Evolutionary conservation across 768 basidiomycete species (phyloP).

Genomic region (Mycena polygramma): DNA sequence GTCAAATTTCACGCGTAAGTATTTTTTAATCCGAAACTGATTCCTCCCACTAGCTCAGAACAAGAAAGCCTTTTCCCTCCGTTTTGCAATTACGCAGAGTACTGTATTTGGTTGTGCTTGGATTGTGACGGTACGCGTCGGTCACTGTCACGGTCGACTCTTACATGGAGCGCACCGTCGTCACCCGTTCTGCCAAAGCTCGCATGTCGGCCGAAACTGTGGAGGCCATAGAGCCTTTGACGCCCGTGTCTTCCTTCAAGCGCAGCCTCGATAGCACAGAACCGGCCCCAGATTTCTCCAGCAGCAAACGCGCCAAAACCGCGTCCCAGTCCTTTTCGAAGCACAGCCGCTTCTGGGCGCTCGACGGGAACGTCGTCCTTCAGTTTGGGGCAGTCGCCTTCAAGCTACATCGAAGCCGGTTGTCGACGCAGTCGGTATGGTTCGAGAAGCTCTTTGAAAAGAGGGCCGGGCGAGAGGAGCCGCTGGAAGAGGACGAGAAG

Average conservation of each 20-base stretch:
- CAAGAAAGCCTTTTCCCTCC: too few species aligned
- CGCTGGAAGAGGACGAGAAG: constrained; percentile 16
- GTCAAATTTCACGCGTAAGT: too few species aligned
- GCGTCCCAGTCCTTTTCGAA: constrained; percentile 9
- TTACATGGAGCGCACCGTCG: too few species aligned
- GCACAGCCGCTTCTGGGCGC: constrained; percentile 37
- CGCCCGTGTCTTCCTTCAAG: not conserved
- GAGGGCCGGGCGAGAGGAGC: constrained; percentile 15
- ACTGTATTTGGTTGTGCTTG: too few species aligned
- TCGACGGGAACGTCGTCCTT: constrained; percentile 44
- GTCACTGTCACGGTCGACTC: too few species aligned
- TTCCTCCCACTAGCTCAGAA: too few species aligned
- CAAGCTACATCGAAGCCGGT: constrained; percentile 43
- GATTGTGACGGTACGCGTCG: too few species aligned
- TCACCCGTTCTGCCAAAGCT: too few species aligned
- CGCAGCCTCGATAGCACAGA: constrained; percentile 1
- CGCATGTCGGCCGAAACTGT: too few species aligned
- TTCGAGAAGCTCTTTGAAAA: constrained; percentile 42
- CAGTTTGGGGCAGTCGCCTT: constrained; percentile 39
- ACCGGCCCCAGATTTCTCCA: too few species aligned
- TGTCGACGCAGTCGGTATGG: constrained; percentile 41
- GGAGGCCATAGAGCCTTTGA: too few species aligned
- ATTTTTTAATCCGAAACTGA: too few species aligned
- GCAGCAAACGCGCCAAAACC: constrained; percentile 30
- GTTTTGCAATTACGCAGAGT: not conserved